A percentile compares a stretch with the other conserved stretches of the same genome.
Evolutionary conservation across 352 stramenopile genomes (phyloP).

Genomic region (Nothophytophthora sp.): DNA sequence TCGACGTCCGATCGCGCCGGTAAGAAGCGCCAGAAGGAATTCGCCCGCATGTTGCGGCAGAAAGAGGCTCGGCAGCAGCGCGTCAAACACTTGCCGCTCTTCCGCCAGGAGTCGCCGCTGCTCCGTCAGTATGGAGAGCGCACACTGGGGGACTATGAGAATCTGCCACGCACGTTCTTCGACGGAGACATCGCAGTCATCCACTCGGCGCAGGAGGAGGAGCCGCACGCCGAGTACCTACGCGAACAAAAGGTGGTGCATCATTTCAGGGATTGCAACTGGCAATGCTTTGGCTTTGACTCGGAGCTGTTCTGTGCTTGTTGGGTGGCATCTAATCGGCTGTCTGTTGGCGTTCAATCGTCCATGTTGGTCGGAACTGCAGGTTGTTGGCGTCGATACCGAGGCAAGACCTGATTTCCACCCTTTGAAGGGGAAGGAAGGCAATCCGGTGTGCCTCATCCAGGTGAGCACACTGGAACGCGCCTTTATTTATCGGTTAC

Average conservation of each 20-base stretch:
- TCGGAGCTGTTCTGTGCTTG: background rate
- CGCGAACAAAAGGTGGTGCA: conserved; percentile 49
- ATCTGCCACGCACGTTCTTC: conserved; percentile 50
- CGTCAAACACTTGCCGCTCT: conserved; percentile 71
- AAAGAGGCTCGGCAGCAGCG: conserved; percentile 54
- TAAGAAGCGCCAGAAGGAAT: conserved; percentile 34
- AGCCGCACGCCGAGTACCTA: conserved; percentile 46
- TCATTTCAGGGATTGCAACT: too few species aligned
- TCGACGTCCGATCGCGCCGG: background rate
- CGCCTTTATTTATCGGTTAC: conserved; percentile 74
- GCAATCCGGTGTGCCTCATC: conserved; percentile 78
- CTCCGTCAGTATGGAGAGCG: conserved; percentile 44
- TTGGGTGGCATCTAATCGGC: background rate
- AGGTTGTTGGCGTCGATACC: conserved; percentile 74
- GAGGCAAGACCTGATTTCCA: conserved; percentile 72
- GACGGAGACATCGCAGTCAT: conserved; percentile 59
- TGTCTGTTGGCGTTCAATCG: background rate
- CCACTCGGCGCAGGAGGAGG: conserved; percentile 63
- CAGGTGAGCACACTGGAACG: conserved; percentile 77
- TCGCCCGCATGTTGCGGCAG: conserved; percentile 50
- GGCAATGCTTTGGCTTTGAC: background rate
- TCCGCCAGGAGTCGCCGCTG: conserved; percentile 56
- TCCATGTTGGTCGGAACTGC: too few species aligned
- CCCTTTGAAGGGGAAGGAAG: conserved; percentile 40
- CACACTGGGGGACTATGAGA: conserved; percentile 56